Base-by-base conservation (phyloP, 2,329 filamentous ascomycete genomes). In the Bipolaris zeicola region DNA sequence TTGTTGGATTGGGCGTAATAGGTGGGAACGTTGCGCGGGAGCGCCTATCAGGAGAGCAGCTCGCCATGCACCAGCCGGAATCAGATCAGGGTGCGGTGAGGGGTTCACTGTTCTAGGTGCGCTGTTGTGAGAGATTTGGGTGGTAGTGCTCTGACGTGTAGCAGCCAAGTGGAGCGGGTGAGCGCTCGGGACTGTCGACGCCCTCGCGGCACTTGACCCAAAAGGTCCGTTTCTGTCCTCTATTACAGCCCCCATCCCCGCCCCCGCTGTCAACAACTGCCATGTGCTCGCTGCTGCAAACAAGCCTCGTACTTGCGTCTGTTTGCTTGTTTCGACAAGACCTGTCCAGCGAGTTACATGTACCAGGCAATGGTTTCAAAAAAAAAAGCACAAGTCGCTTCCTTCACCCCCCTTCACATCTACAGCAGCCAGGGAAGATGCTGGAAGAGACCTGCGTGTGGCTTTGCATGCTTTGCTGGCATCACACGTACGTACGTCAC, bases 1-100 rank as follows among this genome's bases (percentile, higher is more conserved):
- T 34, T 10, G 54, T 63, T 64, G 66, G 66, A 74, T 73, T 74
- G 70, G 71, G 64, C 59, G 42, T 62, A 26, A 37, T 38, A 24
- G 53, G 58, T 58, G 61, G 66, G 65, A 61, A 62, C 56, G 58
- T 60, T 56, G 61, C 58, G 59, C 54, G 57, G 52, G 37, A 63
- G 73, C 63, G 66, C 72, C 72, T 73, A 74, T 73, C 65, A 72
- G 59, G 62, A 67, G 43, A 52, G 58, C 50, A 64, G 58, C 52
- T 62, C 41, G 59, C 64, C 66, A 65, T 67, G 60, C 72, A 75
- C 72, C 41, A 62, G 59, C 60, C 47, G 44, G 16, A 52, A 52
- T 52, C 52, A 28, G 53, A 53, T 56, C 60, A 60, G 60, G 44
- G 52, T 48, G 38, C 52, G 55, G 39, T 50, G 58, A 55, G 49